Base-by-base conservation (phyloP, 208 protist genomes). In the Angomonas deanei region DNA sequence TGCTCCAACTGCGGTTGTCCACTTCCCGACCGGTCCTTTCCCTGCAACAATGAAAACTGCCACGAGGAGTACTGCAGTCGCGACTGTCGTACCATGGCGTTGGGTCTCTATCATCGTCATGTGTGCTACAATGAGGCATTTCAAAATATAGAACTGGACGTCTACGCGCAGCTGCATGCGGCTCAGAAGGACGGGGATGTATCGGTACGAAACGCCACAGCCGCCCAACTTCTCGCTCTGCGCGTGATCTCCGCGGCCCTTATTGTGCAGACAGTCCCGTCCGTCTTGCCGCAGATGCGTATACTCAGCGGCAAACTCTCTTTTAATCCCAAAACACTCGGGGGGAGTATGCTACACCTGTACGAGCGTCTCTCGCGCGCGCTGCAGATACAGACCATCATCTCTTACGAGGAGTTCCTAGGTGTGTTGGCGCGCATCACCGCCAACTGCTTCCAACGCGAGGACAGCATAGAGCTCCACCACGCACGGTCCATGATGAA, bases 21-120 rank as follows among this genome's bases (percentile, higher is more conserved):
- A 8, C 73, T 94, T 52, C 78, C 72, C n/a, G 78, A 84, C 47
- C 85, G 88, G 52, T 63, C 66, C 38, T 92, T 92, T 50, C 54
- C 76, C 1, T 94, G 88, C 62, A 27, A 48, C 17, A 92, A 94
- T 61, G 30, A 39, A 38, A 42, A 79, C 26, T 94, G 88, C 64
- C 85, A 92, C 68, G 88, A 94, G 64, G 85, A 94, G 74, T 94
- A 94, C 76, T 94, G 88, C 69, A 90, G 82, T 57, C 78, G 88
- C 31, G 85, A 92, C 46, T 94, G 88, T 61, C 74, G 88, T 17
- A 60, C 74, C 8, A 55, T 71, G 48, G 88, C 88, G 0, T 58
- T 84, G 57, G 39, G 69, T 8, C 64, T 68, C 26, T 94, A 94
- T 63, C 88, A 94, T 74, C 67, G 59, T 17, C 50, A 70, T 1